Base-by-base conservation (phyloP, 208 protist species). In the Trichomonas vaginalis region DNA sequence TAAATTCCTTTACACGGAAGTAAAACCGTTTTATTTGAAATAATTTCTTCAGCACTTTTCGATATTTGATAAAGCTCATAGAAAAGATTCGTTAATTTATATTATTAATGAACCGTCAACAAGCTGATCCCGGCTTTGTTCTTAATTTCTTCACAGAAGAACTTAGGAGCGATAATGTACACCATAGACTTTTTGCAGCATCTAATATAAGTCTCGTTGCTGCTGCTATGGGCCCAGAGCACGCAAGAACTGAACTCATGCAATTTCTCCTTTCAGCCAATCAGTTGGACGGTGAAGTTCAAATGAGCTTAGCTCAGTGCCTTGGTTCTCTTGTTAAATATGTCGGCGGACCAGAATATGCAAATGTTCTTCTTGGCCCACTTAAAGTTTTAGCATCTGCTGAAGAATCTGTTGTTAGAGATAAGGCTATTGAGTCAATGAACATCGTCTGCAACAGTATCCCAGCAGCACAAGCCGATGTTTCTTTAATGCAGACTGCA, bases 91-190 rank as follows among this genome's bases (percentile, higher is more conserved):
- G 56, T 70, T 70, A 70, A n/a, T 6, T n/a, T 8, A 70, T n/a
- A 56, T 32, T 32, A 70, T 70, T 70, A 88, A 88, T 88, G 82
- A 40, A 35, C 17, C 82, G 82, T 88, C 86, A 92, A 39, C 86
- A 92, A 92, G 86, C 86, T 32, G 86, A 92, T 51, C 86, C 86
- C 10, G 42, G 40, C 42, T 92, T 92, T 51, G 86, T 92, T n/a
- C 45, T 92, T 51, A 92, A 92, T 42, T 92, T 92, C n/a, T 92
- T 92, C 37, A 92, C 46, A 48, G 86, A 92, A 47, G 86, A 92
- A 47, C 86, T 92, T 3, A 92, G 45, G 12, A 92, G 86, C 27
- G 86, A 92, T 32, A 92, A 92, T 51, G 86, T 92, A 2, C 40
- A 92, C n/a, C 86, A 92, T 32, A 35, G 86, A 8, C 86, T 92